phyloP scores from a whole-genome alignment of 139 green algal species.

The Chlorella vulgaris region DNA sequence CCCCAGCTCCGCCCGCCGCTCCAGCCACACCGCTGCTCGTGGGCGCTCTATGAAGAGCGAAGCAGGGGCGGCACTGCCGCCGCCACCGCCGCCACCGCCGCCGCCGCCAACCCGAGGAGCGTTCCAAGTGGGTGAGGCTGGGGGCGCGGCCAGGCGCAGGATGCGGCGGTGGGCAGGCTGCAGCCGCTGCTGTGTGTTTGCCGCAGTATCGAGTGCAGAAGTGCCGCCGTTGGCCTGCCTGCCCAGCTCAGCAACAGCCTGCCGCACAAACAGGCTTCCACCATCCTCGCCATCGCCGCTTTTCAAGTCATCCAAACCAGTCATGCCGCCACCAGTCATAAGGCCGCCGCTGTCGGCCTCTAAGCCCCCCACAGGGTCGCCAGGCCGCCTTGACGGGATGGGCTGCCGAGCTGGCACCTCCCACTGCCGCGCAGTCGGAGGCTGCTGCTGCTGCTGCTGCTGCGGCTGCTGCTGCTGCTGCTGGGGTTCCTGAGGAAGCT shows the following conservation, averaged over 20 bases:
- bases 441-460: not conserved
- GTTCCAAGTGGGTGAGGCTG: not conserved
- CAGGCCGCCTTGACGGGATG: not conserved
- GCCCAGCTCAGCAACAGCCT: not conserved
- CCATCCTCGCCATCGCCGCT: too few relatives aligned
- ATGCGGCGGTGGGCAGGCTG: not conserved
- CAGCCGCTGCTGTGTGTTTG: not conserved
- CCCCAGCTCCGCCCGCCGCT: slow-evolving; percentile 21
- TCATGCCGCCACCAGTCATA: too few relatives aligned
- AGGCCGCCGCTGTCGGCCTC: too few relatives aligned
- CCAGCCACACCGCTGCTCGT: slow-evolving; percentile 16
- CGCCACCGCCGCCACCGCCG: too few relatives aligned
- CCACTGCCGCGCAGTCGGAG: too few relatives aligned
- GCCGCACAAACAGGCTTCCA: not conserved
- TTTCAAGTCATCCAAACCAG: too few relatives aligned
- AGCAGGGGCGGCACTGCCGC: too few relatives aligned
- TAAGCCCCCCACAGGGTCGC: too few relatives aligned
- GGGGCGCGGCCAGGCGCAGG: not conserved
- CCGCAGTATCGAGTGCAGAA: too few relatives aligned
- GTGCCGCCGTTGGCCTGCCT: not conserved
- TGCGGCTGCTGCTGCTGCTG: not conserved
- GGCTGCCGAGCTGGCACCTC: not conserved
- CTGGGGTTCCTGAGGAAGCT: not conserved
- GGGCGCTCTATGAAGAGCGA: too few relatives aligned
- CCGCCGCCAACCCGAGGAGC: too few relatives aligned